These are phyloP conservation scores for Pythium utonaiense DNA, from an alignment of 352 stramenopile genomes.

Conservation along the genomic window DNA sequence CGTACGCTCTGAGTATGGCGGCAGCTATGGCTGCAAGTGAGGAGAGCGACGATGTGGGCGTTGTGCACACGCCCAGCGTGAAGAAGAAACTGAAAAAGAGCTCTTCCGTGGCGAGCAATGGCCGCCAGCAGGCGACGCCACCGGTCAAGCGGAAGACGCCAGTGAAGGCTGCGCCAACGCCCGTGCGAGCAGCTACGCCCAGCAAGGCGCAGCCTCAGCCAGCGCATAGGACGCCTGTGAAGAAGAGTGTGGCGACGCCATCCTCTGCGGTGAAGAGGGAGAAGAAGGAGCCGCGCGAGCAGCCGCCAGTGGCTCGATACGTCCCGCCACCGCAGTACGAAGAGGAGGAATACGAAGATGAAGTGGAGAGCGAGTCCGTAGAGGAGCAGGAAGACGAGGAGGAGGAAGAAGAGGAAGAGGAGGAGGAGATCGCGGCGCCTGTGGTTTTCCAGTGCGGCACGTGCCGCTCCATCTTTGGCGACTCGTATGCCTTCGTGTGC, in stretches of 20 bases:
- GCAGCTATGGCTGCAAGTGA: constrained; percentile 28
- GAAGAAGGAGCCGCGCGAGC: constrained; percentile 13
- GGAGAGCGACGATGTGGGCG: constrained; percentile 21
- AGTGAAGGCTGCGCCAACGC: background rate
- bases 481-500: constrained; percentile 79
- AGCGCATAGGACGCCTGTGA: background rate
- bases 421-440: constrained; percentile 50
- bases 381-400: constrained; percentile 18
- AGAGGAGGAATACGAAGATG: constrained; percentile 22
- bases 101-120: background rate
- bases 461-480: constrained; percentile 77
- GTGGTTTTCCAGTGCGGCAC: constrained; percentile 85
- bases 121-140: background rate
- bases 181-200: background rate
- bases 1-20: constrained; percentile 20
- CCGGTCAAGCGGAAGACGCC: constrained; percentile 1
- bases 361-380: constrained; percentile 19
- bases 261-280: constrained; percentile 13
- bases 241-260: constrained; percentile 4
- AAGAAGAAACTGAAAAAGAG: constrained; percentile 19
- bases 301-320: background rate
- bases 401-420: constrained; percentile 39
- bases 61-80: constrained; percentile 20
- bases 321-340: background rate
- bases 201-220: background rate